A percentile compares a stretch with the other conserved stretches of the same genome.
These are phyloP conservation scores for Colletotrichum plurivorum DNA, from an alignment of 2,329 filamentous ascomycete species.

Conservation along the genomic window DNA sequence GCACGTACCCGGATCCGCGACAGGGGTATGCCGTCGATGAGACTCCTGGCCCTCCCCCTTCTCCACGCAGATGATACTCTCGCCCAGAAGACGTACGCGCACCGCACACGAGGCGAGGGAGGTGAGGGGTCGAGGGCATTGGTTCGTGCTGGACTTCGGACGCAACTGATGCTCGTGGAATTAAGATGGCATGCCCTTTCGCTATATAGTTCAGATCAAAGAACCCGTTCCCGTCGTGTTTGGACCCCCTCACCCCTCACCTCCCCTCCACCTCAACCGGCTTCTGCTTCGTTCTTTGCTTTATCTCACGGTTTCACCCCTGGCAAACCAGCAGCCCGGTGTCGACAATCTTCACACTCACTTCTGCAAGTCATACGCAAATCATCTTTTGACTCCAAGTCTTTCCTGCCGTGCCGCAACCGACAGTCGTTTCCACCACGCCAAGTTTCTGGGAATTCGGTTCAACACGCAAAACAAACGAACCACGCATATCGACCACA, in stretches of 20 bases:
- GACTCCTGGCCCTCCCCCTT: conserved; percentile 28
- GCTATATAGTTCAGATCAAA: conserved; percentile 38
- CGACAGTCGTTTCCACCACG: conserved; percentile 31
- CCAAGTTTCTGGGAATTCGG: conserved; percentile 1
- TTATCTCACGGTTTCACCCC: conserved; percentile 20
- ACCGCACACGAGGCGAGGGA: not conserved
- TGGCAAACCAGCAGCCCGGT: conserved; percentile 28
- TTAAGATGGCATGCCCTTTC: conserved; percentile 35
- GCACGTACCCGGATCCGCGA: conserved; percentile 17
- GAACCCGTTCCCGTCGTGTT: conserved; percentile 23
- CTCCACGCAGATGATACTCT: conserved; percentile 38
- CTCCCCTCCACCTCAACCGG: conserved; percentile 10
- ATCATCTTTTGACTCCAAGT: not conserved
- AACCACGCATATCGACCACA: not conserved
- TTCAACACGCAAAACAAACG: not conserved
- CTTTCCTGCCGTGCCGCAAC: not conserved
- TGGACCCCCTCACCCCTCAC: conserved; percentile 1
- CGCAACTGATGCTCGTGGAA: conserved; percentile 23
- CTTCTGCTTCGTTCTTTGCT: conserved; percentile 30
- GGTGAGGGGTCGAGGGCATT: conserved; percentile 3
- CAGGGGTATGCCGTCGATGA: conserved; percentile 33
- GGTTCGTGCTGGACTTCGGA: conserved; percentile 37
- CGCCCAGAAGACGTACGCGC: conserved; percentile 27
- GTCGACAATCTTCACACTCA: conserved; percentile 24
- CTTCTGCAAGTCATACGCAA: conserved; percentile 28